Evolutionary conservation across 192 early-diverging fungal species (phyloP).

Genomic region (Coemansia interrupta): DNA sequence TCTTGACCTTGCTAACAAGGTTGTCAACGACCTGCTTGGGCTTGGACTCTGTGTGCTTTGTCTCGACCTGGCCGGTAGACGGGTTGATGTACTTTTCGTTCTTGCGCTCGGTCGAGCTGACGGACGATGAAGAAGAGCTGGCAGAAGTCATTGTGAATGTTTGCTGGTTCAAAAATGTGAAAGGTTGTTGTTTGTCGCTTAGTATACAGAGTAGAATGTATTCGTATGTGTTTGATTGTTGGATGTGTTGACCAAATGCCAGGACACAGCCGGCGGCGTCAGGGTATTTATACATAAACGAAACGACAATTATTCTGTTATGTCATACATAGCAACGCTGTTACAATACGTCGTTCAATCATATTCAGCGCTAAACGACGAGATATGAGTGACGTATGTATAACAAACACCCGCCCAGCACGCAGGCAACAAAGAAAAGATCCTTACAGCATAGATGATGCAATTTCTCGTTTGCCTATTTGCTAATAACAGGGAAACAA

Average conservation of each 20-base stretch:
- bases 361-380: not conserved
- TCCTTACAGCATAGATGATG: not conserved
- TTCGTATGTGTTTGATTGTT: not conserved
- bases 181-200: not conserved
- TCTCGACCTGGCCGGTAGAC: too few species aligned
- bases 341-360: not conserved
- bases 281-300: not conserved
- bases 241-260: not conserved
- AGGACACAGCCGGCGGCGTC: not conserved
- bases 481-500: not conserved
- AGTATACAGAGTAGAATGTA: not conserved
- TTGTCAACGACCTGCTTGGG: slow-evolving; percentile 14
- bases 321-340: not conserved
- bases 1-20: slow-evolving; percentile 16
- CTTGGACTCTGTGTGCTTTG: slow-evolving; percentile 4
- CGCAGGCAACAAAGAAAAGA: not conserved
- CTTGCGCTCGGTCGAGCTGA: not conserved
- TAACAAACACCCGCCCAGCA: not conserved
- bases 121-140: slow-evolving; percentile 1
- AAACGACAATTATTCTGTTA: too few species aligned
- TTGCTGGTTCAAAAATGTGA: not conserved
- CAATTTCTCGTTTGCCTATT: not conserved
- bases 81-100: not conserved
- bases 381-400: slow-evolving; percentile 6
- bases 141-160: not conserved